Base-by-base conservation (phyloP, 768 basidiomycete species). In the Cyclocybe aegerita region DNA sequence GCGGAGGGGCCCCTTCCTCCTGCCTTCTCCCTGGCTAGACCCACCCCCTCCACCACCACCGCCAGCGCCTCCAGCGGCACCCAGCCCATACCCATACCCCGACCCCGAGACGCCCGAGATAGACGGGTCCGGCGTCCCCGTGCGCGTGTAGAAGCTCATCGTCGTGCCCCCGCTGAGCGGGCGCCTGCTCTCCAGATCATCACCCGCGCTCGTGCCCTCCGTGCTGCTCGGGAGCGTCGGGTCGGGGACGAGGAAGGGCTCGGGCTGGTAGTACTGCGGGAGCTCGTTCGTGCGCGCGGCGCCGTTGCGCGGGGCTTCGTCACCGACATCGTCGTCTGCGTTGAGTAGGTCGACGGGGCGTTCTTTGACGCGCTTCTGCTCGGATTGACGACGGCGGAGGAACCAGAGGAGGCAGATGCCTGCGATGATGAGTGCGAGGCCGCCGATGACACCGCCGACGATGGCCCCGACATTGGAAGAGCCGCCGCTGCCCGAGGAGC, bases 191-290 rank as follows among this genome's bases (percentile, higher is more conserved):
- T 65, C 53, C 12, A 50, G 35, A 34, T 56, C 64, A 39, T 62
- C 69, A 0, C 46, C 51, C 4, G 55, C 50, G 10, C 46, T 32
- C 37, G 48, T 54, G 2, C 60, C 71, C 15, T 66, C 71, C 12
- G 59, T 56, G 0, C 72, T 69, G 7, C 73, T 65, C 4, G 68
- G 60, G 10, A 71, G 58, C 0, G 82, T 81, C 9, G 86, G 83
- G 39, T 83, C 83, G 0, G 86, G 77, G 3, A 88, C 76, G 46
- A 87, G 77, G 69, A 83, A 91, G 2, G 90, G 90, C 55, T 90
- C 85, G 0, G 89, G 88, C 31, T 76, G 78, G 61, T 88, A 86
- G 65, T 82, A 88, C 49, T 88, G 78, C 4, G 86, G 87, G 7
- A 83, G 78, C 36, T 83, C 79, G 41, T 75, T 75, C 23, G 69